A percentile compares a stretch with the other conserved stretches of the same genome.
phyloP scores from a whole-genome alignment of 2,329 filamentous ascomycete genomes.

The Aspergillus fructus region DNA sequence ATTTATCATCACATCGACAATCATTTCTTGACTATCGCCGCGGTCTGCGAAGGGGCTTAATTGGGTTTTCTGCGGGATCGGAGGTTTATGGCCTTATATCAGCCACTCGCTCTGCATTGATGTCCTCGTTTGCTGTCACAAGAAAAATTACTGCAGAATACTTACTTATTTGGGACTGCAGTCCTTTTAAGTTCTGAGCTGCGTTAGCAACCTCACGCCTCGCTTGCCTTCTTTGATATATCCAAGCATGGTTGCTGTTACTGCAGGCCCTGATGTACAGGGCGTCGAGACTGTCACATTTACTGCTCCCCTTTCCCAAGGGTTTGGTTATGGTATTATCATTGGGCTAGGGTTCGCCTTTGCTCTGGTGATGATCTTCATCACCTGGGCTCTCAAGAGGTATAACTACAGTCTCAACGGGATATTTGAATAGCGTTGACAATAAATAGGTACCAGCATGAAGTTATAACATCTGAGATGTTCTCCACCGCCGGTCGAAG shows the following conservation, averaged over 20 bases:
- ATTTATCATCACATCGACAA: conserved; percentile 10
- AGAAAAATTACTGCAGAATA: background rate
- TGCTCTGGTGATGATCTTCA: conserved; percentile 71
- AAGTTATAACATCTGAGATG: conserved; percentile 83
- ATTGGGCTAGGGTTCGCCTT: conserved; percentile 73
- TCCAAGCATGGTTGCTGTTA: conserved; percentile 1
- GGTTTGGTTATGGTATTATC: conserved; percentile 75
- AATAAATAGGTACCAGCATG: conserved; percentile 61
- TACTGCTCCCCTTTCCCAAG: conserved; percentile 48
- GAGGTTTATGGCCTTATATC: conserved; percentile 14
- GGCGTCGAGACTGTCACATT: conserved; percentile 27
- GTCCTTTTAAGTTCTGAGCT: background rate
- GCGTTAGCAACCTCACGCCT: too few relatives aligned
- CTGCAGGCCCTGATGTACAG: background rate
- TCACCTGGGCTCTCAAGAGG: conserved; percentile 68
- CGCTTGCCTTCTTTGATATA: background rate
- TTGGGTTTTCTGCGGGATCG: conserved; percentile 20
- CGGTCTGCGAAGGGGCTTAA: background rate
- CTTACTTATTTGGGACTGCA: background rate
- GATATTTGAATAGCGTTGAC: background rate
- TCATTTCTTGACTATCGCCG: conserved; percentile 6
- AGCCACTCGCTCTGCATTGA: background rate
- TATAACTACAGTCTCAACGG: conserved; percentile 25
- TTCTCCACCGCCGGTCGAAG: conserved; percentile 86
- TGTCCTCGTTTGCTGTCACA: background rate